phyloP scores from a whole-genome alignment of 1,284 basidiomycete species.

The Xerocomus alliaceus region DNA sequence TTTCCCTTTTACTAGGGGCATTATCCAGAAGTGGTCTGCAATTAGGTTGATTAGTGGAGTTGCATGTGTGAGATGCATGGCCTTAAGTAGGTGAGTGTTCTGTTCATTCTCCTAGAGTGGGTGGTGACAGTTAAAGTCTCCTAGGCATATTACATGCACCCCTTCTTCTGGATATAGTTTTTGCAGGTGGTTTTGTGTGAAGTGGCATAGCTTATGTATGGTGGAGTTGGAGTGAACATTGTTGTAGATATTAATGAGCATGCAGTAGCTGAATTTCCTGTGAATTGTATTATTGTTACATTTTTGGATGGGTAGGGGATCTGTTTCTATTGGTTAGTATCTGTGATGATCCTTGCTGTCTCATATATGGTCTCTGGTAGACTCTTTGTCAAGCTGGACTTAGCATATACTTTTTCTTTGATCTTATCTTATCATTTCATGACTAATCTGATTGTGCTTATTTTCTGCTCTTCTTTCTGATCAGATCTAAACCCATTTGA shows the following conservation, averaged over 20 bases:
- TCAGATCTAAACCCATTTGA: no score
- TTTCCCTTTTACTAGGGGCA: neutral
- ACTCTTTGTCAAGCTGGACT: no score
- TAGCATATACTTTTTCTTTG: no score
- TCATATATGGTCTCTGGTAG: no score
- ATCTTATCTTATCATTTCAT: no score
- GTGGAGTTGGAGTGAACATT: no score
- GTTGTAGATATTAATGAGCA: conserved; percentile 8
- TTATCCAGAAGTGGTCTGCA: neutral
- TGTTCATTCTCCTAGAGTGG: conserved; percentile 50
- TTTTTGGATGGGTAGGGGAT: neutral
- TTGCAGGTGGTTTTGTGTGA: no score
- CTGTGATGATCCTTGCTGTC: no score
- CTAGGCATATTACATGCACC: conserved; percentile 34
- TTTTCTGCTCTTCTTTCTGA: no score
- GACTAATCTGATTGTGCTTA: no score
- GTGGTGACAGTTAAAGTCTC: conserved; percentile 44
- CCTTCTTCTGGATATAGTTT: no score
- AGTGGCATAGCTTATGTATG: no score
- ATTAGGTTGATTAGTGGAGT: neutral
- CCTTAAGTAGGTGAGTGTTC: conserved; percentile 34
- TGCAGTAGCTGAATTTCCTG: neutral
- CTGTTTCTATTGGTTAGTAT: neutral
- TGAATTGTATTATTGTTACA: neutral
- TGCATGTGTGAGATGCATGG: conserved; percentile 1